Base-by-base conservation (phyloP, 2,329 filamentous ascomycete genomes). In the Trichoderma asperellum region DNA sequence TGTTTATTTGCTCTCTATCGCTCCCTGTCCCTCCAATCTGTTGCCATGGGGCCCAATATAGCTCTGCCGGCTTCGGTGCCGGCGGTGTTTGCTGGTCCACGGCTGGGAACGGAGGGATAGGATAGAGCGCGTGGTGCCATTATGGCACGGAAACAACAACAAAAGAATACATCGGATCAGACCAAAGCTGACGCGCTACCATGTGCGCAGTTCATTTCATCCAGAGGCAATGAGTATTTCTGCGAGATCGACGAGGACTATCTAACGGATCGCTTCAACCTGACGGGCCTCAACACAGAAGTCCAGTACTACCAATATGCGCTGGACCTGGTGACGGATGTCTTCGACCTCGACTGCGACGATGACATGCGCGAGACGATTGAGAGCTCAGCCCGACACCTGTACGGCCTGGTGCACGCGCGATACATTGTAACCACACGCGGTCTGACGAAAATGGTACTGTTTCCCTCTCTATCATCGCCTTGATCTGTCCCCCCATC, bases 161-260 rank as follows among this genome's bases (percentile, higher is more conserved):
- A 7, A 53, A 37, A 29, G 37, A 14, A 5, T 27, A 37, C 27
- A 61, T 35, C 5, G 32, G 16, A 55, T 18, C 6, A 32, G 52
- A 34, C 16, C 2, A 32, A 35, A 16, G 43, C 69, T 63, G 47
- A 59, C 55, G 32, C 60, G 40, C 68, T 18, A n/a, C 29, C 21
- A 43, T n/a, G 2, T 73, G 76, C 74, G 67, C 61, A 99, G 96
- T 99, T 99, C 81, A 97, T 98, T 76, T 97, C 95, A 5, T 97
- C 94, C 6, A 89, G 96, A 68, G 96, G 96, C 73, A 98, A 99
- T 82, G 96, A 99, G 80, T 99, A 99, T 83, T 99, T 98, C 77
- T 99, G 96, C 87, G 96, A 99, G 79, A 98, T 99, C 76, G 96
- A 99, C 81, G 96, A 99, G 80, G 96, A 99, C 77, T 99, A 99